Percentiles rank a stretch among this genome's conserved stretches.
Evolutionary conservation across 228 moss, liverwort and hornwort genomes (phyloP).

Genomic region (Sphagnum magellanicum): DNA sequence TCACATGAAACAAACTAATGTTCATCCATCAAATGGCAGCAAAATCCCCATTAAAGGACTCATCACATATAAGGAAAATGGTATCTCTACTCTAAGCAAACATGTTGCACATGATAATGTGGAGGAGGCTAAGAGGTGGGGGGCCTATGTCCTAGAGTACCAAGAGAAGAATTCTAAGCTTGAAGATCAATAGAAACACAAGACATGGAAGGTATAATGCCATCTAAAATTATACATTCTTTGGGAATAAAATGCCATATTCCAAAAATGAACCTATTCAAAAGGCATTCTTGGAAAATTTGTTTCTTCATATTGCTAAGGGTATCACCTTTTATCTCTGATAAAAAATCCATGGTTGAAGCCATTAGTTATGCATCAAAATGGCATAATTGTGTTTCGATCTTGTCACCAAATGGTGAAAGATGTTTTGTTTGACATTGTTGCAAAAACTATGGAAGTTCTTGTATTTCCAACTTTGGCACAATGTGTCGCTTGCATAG

Average conservation of each 20-base stretch:
- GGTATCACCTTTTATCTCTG: constrained; percentile 22
- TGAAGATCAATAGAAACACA: constrained; percentile 36
- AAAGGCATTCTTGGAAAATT: constrained; percentile 42
- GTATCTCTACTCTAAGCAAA: constrained; percentile 46
- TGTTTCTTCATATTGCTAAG: constrained; percentile 34
- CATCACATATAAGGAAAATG: constrained; percentile 45
- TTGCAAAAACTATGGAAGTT: constrained; percentile 41
- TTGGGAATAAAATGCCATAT: constrained; percentile 25
- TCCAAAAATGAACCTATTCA: constrained; percentile 42
- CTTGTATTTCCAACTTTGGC: constrained; percentile 31
- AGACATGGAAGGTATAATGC: constrained; percentile 30
- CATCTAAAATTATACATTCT: constrained; percentile 22
- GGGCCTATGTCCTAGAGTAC: constrained; percentile 30
- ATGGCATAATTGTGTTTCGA: constrained; percentile 38
- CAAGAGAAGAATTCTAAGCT: constrained; percentile 16
- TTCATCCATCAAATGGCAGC: constrained; percentile 24
- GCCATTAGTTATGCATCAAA: constrained; percentile 36
- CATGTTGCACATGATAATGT: no score
- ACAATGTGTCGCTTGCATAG: constrained; percentile 27
- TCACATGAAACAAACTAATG: constrained; percentile 47
- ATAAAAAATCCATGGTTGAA: constrained; percentile 41
- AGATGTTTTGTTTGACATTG: constrained; percentile 46
- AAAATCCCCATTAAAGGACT: constrained; percentile 50
- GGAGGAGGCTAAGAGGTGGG: constrained; percentile 16
- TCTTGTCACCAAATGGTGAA: constrained; percentile 39